Base-by-base conservation (phyloP, 2,329 filamentous ascomycete species). In the Colletotrichum sp. region DNA sequence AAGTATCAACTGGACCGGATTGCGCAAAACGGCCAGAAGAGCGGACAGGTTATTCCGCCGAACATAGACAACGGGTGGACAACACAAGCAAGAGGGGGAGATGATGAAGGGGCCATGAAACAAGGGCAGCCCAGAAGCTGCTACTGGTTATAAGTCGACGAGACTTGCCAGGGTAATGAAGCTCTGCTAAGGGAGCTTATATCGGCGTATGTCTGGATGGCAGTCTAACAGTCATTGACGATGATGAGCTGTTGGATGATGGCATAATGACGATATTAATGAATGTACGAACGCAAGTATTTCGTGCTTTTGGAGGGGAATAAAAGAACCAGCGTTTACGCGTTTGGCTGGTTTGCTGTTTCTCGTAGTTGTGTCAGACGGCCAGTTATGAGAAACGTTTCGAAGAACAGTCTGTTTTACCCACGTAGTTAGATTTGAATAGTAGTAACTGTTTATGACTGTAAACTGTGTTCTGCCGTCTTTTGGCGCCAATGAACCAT, bases 191-290 rank as follows among this genome's bases (percentile, higher is more conserved):
- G 34, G 36, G 62, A 52, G 64, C 49, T 69, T 19, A 66, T 73
- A 61, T 74, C 64, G 70, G 49, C 71, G 70, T 69, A 74, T 69
- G 74, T 74, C 74, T 76, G 70, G 74, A n/a, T 55, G 64, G 65
- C 34, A 25, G 29, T 76, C 70, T 49, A 59, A 36, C 59, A 36
- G 64, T 66, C 74, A 74, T 76, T 74, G 39, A 74, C 49, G 57
- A 65, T 64, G 64, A 76, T 69, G 74, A 65, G 13, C 57, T 63
- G 65, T 65, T 69, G 74, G 74, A 65, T 65, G 59, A 74, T 65
- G 74, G 74, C 74, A 69, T 74, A 74, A 76, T 76, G 74, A 76
- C 74, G 74, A 76, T 74, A 74, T 32, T 76, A 76, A 76, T 74
- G 74, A 76, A 69, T 76, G 74, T 76, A 76, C 74, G 74, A 75